phyloP scores from a whole-genome alignment of 163 green algal species.

The Volvox carteri region DNA sequence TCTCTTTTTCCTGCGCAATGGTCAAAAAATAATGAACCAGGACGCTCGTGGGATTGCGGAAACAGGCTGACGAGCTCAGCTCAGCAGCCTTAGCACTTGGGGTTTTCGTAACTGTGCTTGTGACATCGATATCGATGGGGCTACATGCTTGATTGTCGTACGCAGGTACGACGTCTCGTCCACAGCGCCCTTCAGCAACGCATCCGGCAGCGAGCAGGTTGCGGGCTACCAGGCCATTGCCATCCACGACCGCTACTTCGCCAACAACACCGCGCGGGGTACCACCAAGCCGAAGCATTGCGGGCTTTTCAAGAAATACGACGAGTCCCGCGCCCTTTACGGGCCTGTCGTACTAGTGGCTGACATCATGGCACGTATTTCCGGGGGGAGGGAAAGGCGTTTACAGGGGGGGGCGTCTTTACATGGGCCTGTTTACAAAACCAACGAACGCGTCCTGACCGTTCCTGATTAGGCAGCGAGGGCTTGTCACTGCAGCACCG shows the following conservation, averaged over 20 bases:
- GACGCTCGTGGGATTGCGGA: background rate
- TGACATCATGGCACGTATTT: slow-evolving; percentile 21
- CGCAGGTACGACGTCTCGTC: background rate
- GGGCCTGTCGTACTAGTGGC: slow-evolving; percentile 36
- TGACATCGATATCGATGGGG: background rate
- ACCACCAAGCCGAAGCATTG: background rate
- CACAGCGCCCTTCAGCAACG: background rate
- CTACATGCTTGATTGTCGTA: background rate
- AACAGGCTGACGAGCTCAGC: background rate
- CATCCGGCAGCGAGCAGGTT: background rate
- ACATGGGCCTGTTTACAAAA: background rate
- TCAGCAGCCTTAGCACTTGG: background rate
- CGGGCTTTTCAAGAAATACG: slow-evolving; percentile 4
- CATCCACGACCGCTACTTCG: background rate
- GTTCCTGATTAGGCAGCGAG: background rate
- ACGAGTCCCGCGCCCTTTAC: slow-evolving; percentile 26
- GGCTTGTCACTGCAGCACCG: background rate
- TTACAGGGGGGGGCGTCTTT: too few species aligned
- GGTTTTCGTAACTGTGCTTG: background rate
- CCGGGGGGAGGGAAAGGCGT: background rate
- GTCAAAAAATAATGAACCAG: too few species aligned
- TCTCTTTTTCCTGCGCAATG: too few species aligned
- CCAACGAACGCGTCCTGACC: background rate
- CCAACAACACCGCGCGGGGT: background rate
- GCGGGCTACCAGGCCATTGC: background rate